Conservation (phyloP, 148 eudicot genomes). For the Drosera capensis region DNA sequence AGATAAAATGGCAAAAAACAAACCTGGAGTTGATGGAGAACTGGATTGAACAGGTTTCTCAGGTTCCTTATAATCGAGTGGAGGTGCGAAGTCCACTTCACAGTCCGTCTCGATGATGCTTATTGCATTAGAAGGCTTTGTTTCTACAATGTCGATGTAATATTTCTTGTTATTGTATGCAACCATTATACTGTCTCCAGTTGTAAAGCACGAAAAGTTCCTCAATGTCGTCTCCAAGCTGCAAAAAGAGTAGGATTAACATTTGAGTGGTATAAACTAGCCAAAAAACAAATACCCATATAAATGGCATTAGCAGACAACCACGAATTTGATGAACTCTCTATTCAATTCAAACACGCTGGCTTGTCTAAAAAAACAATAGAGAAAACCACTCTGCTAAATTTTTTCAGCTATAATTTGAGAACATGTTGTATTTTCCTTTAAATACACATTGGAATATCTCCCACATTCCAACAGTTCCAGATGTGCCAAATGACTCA, state of each 20-base stretch:
- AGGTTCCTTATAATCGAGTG: conserved; percentile 93
- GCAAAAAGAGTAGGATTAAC: conserved; percentile 11
- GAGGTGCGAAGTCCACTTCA: conserved; percentile 98
- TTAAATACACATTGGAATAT: no score
- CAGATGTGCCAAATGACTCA: no score
- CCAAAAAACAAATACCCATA: background rate
- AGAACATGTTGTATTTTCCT: no score
- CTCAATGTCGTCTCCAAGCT: conserved; percentile 91
- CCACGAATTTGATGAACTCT: no score
- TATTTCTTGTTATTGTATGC: conserved; percentile 85
- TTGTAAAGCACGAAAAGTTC: conserved; percentile 91
- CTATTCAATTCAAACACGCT: no score
- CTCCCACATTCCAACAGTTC: no score
- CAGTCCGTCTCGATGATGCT: conserved; percentile 93
- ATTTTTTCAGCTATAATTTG: no score
- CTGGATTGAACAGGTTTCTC: conserved; percentile 40
- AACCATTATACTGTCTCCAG: conserved; percentile 89
- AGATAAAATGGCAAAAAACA: conserved; percentile 5
- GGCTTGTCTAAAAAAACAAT: no score
- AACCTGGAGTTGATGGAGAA: conserved; percentile 48
- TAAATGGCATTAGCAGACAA: no score
- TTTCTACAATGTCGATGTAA: conserved; percentile 75
- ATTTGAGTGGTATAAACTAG: conserved; percentile 3
- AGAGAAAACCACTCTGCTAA: no score
- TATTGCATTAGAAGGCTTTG: conserved; percentile 70